Percentiles rank a stretch among this genome's conserved stretches.
phyloP scores from a whole-genome alignment of 805 yeast species.

The Ogataea zsoltii region DNA sequence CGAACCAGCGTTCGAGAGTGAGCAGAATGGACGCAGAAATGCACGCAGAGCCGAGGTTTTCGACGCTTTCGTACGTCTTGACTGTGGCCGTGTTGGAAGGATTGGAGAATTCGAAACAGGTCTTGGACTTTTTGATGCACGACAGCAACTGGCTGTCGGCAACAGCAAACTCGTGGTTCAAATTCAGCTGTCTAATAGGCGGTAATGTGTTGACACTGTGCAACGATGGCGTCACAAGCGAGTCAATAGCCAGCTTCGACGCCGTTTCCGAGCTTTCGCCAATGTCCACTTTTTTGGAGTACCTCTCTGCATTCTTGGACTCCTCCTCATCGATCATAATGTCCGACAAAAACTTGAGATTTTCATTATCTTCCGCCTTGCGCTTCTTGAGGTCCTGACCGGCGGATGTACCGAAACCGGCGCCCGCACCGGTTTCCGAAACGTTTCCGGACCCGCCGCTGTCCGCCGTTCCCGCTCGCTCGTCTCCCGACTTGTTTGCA shows the following conservation, averaged over 20 bases:
- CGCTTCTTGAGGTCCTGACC: neutral
- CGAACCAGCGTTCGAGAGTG: conserved; percentile 64
- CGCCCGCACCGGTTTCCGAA: too few species aligned
- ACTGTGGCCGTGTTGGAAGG: conserved; percentile 11
- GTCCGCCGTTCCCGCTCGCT: conserved; percentile 2
- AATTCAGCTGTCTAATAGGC: conserved; percentile 26
- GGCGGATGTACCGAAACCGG: neutral
- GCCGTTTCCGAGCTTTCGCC: conserved; percentile 27
- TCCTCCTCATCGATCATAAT: conserved; percentile 28
- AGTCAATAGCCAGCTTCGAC: conserved; percentile 48
- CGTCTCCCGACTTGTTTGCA: conserved; percentile 25
- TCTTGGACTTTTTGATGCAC: conserved; percentile 60
- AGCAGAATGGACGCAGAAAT: conserved; percentile 56
- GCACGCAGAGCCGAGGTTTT: conserved; percentile 57
- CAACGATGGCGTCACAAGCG: conserved; percentile 43
- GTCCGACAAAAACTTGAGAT: conserved; percentile 27
- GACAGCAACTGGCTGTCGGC: conserved; percentile 36
- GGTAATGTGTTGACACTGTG: conserved; percentile 23
- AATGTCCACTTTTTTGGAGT: conserved; percentile 18
- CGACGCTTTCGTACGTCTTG: conserved; percentile 44
- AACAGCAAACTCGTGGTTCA: conserved; percentile 27
- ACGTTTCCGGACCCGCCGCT: too few species aligned
- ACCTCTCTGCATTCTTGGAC: conserved; percentile 29
- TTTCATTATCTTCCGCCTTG: conserved; percentile 22
- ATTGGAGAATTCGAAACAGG: conserved; percentile 52